Base-by-base conservation (phyloP, 257 asterid genomes). In the Thymus quinquecostatus region DNA sequence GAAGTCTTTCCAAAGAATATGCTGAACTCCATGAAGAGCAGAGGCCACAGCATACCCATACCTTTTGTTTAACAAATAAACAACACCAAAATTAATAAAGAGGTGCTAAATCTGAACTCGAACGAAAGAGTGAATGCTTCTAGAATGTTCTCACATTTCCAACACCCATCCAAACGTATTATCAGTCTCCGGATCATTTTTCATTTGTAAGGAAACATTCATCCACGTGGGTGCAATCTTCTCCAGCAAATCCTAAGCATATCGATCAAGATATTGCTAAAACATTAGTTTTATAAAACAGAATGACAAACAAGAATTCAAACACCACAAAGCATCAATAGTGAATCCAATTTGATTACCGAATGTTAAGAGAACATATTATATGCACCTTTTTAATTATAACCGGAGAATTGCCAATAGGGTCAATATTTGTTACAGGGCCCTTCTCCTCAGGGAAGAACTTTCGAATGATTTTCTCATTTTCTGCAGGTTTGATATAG, bases 31-130 rank as follows among this genome's bases (percentile, higher is more conserved):
- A 40, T 89, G 91, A 78, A 85, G 77, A 74, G 96, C 91, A 48
- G 93, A 82, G 60, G 96, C 93, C 73, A 89, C 86, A 3, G 88
- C 91, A 74, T 89, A 89, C 10, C 77, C 93, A 69, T 89, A 89
- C 96, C 96, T 89, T 79, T 45, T 6, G 29, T 69, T 75, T 29
- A 59, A 3, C 69, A 65, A 30, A 2, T 43, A 30, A 58, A 62
- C 27, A 61, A 48, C 49, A 56, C 1, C 11, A 64, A 50, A 2
- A 32, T 56, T 70, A 69, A 36, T 3, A 34, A 74, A 69, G 48
- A 14, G 2, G 57, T 54, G 54, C 55, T 14, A 1, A 48, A 60
- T 27, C 27, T 8, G 71, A 64, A 43, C 71, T 28, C 70, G 65
- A 34, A 69, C 34, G 21, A 11, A 2, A 69, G 59, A 66, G 32